These are phyloP conservation scores for Picochlorum sp. DNA, from an alignment of 139 green algal species.

Conservation along the genomic window DNA sequence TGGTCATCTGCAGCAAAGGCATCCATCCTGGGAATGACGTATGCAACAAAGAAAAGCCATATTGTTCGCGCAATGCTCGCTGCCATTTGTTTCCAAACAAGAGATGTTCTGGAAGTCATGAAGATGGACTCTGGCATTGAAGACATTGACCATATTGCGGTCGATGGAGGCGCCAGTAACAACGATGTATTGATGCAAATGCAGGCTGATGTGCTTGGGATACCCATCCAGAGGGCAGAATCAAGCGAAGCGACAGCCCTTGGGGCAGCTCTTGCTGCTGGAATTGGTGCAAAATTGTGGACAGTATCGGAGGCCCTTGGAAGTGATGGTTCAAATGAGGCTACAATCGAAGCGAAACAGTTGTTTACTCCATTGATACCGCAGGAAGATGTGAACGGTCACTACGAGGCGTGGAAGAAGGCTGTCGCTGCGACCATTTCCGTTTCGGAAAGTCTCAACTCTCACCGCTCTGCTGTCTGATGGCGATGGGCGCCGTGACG, in stretches of 20 bases:
- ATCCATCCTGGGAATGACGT: slow-evolving; percentile 72
- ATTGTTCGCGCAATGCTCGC: slow-evolving; percentile 84
- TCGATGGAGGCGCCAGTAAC: slow-evolving; percentile 80
- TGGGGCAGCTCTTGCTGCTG: slow-evolving; percentile 86
- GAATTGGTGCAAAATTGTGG: slow-evolving; percentile 77
- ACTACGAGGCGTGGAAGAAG: slow-evolving; percentile 46
- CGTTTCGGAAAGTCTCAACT: no score
- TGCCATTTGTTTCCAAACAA: slow-evolving; percentile 86
- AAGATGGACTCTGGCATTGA: slow-evolving; percentile 28
- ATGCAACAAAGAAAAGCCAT: slow-evolving; percentile 54
- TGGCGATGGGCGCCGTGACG: no score
- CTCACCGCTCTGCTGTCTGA: no score
- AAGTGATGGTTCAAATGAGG: slow-evolving; percentile 4
- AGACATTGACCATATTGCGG: slow-evolving; percentile 45
- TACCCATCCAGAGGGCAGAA: slow-evolving; percentile 64
- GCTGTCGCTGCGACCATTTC: slow-evolving; percentile 32
- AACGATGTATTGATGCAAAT: slow-evolving; percentile 92
- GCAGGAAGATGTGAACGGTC: slow-evolving; percentile 12
- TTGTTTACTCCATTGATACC: slow-evolving; percentile 29
- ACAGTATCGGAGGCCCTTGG: slow-evolving; percentile 42
- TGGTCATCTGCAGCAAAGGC: slow-evolving; percentile 83
- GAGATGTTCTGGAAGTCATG: slow-evolving; percentile 88
- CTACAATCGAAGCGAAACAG: slow-evolving; percentile 9
- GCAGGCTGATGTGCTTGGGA: slow-evolving; percentile 75
- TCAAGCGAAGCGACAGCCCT: slow-evolving; percentile 87